Percentiles rank a stretch among this genome's conserved stretches.
phyloP scores from a whole-genome alignment of 2,329 filamentous ascomycete species.

The Exophiala bonariae region DNA sequence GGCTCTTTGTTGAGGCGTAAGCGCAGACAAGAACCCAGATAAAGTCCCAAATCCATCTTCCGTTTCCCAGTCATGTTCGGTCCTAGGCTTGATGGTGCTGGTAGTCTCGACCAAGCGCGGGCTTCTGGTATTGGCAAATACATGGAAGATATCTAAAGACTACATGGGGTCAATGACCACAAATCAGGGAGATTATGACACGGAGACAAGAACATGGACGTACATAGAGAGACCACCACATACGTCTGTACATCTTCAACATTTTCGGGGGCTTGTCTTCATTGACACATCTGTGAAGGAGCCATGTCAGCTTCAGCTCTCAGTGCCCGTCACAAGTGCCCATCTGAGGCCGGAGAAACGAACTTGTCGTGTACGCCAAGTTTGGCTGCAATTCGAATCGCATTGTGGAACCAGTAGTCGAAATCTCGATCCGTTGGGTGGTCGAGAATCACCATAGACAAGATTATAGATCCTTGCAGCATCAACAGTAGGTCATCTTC shows the following conservation, averaged over 20 bases:
- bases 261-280: constrained; percentile 27
- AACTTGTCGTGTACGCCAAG: constrained; percentile 27
- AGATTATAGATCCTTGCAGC: constrained; percentile 30
- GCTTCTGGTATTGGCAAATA: constrained; percentile 27
- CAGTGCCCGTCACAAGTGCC: constrained; percentile 16
- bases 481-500: constrained; percentile 27
- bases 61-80: constrained; percentile 28
- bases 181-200: constrained; percentile 23
- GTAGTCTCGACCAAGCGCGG: constrained; percentile 26
- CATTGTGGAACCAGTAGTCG: constrained; percentile 29
- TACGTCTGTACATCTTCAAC: constrained; percentile 28
- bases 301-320: constrained; percentile 20
- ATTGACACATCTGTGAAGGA: constrained; percentile 25
- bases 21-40: constrained; percentile 24
- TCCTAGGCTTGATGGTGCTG: constrained; percentile 26
- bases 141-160: constrained; percentile 29
- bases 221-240: constrained; percentile 30
- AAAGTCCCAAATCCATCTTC: constrained; percentile 23
- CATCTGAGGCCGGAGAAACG: constrained; percentile 17
- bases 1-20: constrained; percentile 27
- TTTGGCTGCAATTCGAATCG: constrained; percentile 28
- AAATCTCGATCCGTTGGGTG: constrained; percentile 26
- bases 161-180: constrained; percentile 24
- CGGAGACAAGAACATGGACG: constrained; percentile 21
- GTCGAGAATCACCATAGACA: constrained; percentile 28